phyloP scores from a whole-genome alignment of 73 alveolate species.

The Paramecium pentaurelia region DNA sequence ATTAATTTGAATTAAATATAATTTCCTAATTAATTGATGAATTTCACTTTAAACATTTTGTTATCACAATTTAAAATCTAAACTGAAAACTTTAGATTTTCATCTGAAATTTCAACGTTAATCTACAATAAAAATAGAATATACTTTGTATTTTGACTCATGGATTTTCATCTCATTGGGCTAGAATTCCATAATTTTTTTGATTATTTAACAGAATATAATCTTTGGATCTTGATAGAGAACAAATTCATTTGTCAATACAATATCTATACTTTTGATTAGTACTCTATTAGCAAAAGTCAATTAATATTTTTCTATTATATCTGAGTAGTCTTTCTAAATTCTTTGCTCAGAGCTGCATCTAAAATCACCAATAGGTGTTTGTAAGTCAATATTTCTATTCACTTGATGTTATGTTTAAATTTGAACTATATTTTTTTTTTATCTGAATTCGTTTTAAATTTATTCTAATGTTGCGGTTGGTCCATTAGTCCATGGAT shows the following conservation, averaged over 20 bases:
- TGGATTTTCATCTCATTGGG: neutral
- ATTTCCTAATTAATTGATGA: neutral
- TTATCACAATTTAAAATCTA: neutral
- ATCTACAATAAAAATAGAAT: neutral
- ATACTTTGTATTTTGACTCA: neutral
- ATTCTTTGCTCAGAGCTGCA: neutral
- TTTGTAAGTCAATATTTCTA: neutral
- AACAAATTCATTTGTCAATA: neutral
- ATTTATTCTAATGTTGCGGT: slow-evolving; percentile 62
- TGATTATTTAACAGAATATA: neutral
- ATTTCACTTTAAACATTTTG: neutral
- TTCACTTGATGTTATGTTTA: neutral
- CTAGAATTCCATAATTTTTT: neutral
- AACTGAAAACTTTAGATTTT: neutral
- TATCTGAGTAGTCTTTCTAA: neutral
- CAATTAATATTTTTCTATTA: neutral
- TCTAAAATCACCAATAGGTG: neutral
- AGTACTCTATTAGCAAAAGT: neutral
- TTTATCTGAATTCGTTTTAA: slow-evolving; percentile 36
- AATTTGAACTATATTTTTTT: too few relatives aligned
- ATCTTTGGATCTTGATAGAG: neutral
- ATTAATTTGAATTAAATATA: neutral
- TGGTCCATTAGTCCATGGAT: slow-evolving; percentile 72
- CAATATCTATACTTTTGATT: neutral
- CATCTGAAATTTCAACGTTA: neutral